A percentile compares a stretch with the other conserved stretches of the same genome.
These are phyloP conservation scores for Backusella sp. DNA, from an alignment of 192 early-diverging fungal genomes.

Conservation along the genomic window DNA sequence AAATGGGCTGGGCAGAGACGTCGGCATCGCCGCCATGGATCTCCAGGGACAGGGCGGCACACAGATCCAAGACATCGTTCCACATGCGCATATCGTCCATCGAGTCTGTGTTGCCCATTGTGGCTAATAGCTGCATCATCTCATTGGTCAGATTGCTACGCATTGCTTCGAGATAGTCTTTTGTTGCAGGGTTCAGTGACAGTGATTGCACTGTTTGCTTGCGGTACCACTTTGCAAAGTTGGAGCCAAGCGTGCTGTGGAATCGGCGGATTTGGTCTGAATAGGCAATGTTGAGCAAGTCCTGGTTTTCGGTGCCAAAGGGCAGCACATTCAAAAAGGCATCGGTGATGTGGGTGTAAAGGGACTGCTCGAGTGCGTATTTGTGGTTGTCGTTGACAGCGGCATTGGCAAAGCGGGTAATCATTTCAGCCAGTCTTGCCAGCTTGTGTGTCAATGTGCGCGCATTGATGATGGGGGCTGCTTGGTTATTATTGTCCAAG, in stretches of 20 bases:
- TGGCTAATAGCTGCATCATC: background rate
- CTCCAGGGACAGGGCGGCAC: slow-evolving; percentile 28
- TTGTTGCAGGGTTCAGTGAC: slow-evolving; percentile 36
- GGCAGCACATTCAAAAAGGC: slow-evolving; percentile 32
- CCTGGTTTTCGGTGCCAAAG: slow-evolving; percentile 38
- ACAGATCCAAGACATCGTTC: slow-evolving; percentile 24
- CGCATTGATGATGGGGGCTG: slow-evolving; percentile 6
- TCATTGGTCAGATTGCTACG: slow-evolving; percentile 14
- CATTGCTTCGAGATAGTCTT: slow-evolving; percentile 33
- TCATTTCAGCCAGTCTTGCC: slow-evolving; percentile 16
- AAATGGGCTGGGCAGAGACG: slow-evolving; percentile 32
- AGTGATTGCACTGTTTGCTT: slow-evolving; percentile 39
- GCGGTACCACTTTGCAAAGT: slow-evolving; percentile 40
- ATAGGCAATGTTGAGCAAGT: slow-evolving; percentile 37
- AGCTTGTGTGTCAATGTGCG: slow-evolving; percentile 18
- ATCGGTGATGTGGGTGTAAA: slow-evolving; percentile 22
- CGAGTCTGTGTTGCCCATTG: slow-evolving; percentile 8
- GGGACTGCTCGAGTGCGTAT: slow-evolving; percentile 20
- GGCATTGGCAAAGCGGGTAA: slow-evolving; percentile 17
- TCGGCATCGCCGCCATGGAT: slow-evolving; percentile 37
- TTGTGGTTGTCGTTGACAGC: slow-evolving; percentile 1
- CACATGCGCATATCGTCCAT: slow-evolving; percentile 12
- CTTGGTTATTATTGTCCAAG: background rate
- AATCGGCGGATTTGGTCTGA: slow-evolving; percentile 38
- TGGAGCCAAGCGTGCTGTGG: slow-evolving; percentile 31